Evolutionary conservation across 495 filamentous ascomycete species (phyloP), one percentile per base, ranked within the genome.

Genomic region (Neohortaea acidophila): DNA sequence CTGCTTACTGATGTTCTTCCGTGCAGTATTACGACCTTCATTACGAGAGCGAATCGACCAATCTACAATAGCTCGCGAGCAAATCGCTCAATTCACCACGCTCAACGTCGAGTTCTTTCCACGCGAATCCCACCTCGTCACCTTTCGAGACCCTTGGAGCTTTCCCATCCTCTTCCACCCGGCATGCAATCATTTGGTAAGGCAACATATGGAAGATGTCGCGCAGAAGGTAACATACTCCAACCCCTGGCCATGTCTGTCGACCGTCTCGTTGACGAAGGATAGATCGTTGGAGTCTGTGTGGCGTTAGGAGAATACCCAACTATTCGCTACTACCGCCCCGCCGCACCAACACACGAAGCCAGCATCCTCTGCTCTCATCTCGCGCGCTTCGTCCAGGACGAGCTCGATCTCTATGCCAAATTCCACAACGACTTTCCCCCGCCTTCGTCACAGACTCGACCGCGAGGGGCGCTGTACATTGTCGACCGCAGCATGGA

Each of bases 401-500:
- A 79, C 27, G 84, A 94, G 49, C 61, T 97, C 15, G 91, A 96
- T 51, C 68, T 72, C 51, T 91, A 91, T 53, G 76, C 79, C 1
- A 70, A 85, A 51, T 81, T 66, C 47, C 75, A 94, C 51, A 67
- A 70, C 20, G 75, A 84, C 51, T 94, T 93, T 38, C 85, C 87
- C 11, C 81, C 86, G 4, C 80, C 84, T 3, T 79, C 49, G 15
- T 73, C 75, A n/a, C n/a, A n/a, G n/a, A 68, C 74, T 21, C 68
- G 87, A 31, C 91, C 87, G 12, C 75, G 80, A 35, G 86, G 83
- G 11, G 72, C 85, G 5, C 67, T 97, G 1, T 65, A 92, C 47
- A 79, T 97, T 35, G 79, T 82, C 1, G 89, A 97, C 61, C 72
- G 89, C 38, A 81, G 84, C 9, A 84, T 96, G 77, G 89, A 97